These are phyloP conservation scores for Talaromyces sp. DNA, from an alignment of 2,329 filamentous ascomycete genomes.

Conservation along the genomic window DNA sequence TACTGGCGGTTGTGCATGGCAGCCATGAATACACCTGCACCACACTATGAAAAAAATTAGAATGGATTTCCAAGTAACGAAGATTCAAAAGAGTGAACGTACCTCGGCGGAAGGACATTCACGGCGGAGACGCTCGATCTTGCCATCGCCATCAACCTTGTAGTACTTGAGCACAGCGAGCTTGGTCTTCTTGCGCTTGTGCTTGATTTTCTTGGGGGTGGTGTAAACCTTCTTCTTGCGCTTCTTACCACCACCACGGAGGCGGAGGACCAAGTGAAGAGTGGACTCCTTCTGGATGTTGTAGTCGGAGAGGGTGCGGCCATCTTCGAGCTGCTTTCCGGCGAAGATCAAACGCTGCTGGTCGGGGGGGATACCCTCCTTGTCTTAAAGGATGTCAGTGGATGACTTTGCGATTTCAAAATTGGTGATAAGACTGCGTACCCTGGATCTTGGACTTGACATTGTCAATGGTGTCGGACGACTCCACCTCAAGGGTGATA, in stretches of 20 bases:
- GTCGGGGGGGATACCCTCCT: conserved; percentile 98
- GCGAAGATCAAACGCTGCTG: conserved; percentile 99
- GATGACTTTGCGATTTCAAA: not conserved
- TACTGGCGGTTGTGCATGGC: conserved; percentile 99
- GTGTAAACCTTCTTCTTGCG: conserved; percentile 99
- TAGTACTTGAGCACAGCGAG: conserved; percentile 99
- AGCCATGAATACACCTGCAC: conserved; percentile 99
- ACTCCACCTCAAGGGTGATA: conserved; percentile 99
- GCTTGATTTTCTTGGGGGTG: conserved; percentile 99
- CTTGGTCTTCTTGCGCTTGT: conserved; percentile 99
- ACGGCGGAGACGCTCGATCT: conserved; percentile 98
- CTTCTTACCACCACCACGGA: conserved; percentile 99
- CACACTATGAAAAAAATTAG: conserved; percentile 62
- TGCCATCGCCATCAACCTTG: conserved; percentile 99
- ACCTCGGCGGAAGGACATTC: conserved; percentile 93
- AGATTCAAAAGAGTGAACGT: conserved; percentile 37
- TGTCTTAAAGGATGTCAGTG: conserved; percentile 62
- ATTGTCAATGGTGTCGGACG: conserved; percentile 99
- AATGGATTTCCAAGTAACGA: conserved; percentile 18
- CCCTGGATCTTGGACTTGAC: conserved; percentile 95
- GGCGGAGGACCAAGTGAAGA: conserved; percentile 94
- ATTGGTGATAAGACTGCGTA: conserved; percentile 33
- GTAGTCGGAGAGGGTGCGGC: conserved; percentile 98
- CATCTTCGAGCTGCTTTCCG: conserved; percentile 99
- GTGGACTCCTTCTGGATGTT: conserved; percentile 99